Conservation (phyloP, 2,329 filamentous ascomycete species). For the Verticillium albo-atrum region DNA sequence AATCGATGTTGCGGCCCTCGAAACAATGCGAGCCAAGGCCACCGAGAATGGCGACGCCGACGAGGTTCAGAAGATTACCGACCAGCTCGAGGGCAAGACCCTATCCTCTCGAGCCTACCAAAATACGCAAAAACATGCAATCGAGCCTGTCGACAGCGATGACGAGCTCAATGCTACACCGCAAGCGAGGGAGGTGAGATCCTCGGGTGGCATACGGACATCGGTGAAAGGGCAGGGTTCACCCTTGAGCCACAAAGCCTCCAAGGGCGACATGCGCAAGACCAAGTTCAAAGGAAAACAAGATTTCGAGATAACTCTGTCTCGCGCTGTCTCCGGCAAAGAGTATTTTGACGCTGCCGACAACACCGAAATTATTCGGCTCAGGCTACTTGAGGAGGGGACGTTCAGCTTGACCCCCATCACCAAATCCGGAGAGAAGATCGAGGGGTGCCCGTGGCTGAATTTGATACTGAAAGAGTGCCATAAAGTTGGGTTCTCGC, state of each 20-base stretch:
- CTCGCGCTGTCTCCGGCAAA: background rate
- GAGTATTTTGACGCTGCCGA: background rate
- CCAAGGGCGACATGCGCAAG: background rate
- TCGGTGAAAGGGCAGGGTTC: background rate
- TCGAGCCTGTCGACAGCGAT: background rate
- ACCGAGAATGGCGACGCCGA: background rate
- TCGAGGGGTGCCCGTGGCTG: background rate
- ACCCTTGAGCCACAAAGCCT: background rate
- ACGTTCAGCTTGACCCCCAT: background rate
- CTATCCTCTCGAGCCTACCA: background rate
- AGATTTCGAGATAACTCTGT: background rate
- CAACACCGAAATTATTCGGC: background rate
- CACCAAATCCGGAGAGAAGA: background rate
- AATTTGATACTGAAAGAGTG: background rate
- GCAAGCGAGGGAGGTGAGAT: background rate
- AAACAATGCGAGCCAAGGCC: background rate
- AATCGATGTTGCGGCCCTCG: background rate
- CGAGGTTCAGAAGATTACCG: background rate
- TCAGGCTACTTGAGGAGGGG: background rate
- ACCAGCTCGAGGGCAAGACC: background rate
- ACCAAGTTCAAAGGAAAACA: background rate
- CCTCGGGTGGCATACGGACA: background rate
- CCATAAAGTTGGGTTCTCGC: background rate
- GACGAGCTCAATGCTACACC: background rate
- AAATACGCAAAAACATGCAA: background rate